These are phyloP conservation scores for Coemansia sp. DNA, from an alignment of 192 early-diverging fungal genomes.

Conservation along the genomic window DNA sequence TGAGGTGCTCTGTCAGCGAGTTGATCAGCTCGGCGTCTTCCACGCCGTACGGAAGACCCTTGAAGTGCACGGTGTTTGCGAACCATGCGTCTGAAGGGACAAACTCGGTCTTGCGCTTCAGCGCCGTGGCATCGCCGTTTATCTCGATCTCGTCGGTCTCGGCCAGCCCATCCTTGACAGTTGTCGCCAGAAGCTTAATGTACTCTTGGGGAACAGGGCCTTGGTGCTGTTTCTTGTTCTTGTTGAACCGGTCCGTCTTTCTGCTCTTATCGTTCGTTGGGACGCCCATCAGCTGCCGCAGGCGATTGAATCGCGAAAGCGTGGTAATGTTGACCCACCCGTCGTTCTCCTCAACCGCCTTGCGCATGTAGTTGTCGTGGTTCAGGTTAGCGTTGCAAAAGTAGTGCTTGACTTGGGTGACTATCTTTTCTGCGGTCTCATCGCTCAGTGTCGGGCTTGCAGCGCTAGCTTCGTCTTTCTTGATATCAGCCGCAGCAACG, in stretches of 20 bases:
- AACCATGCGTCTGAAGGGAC: constrained; percentile 44
- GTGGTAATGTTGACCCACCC: constrained; percentile 36
- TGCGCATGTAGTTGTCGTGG: constrained; percentile 51
- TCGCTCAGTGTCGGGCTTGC: constrained; percentile 5
- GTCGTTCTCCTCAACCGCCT: constrained; percentile 27
- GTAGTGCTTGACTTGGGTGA: constrained; percentile 54
- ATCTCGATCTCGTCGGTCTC: constrained; percentile 32
- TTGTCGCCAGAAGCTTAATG: constrained; percentile 21
- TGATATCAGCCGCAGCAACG: constrained; percentile 14
- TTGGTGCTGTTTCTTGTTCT: constrained; percentile 1
- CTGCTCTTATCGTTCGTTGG: neutral
- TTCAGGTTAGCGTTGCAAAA: constrained; percentile 53
- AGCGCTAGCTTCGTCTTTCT: neutral
- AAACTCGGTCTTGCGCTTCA: constrained; percentile 35
- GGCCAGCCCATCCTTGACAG: constrained; percentile 19
- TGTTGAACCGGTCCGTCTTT: neutral
- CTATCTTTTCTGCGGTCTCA: constrained; percentile 28
- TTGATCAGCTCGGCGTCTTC: constrained; percentile 28
- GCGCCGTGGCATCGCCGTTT: constrained; percentile 32
- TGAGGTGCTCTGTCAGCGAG: constrained; percentile 35
- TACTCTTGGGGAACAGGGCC: constrained; percentile 14
- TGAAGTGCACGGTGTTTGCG: constrained; percentile 44
- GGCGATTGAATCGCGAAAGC: constrained; percentile 48
- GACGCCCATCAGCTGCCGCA: constrained; percentile 43
- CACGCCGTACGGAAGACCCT: constrained; percentile 45